Evolutionary conservation across 2,329 filamentous ascomycete species (phyloP), one percentile per base, ranked within the genome.

Genomic region (Zymoseptoria ardabiliae): DNA sequence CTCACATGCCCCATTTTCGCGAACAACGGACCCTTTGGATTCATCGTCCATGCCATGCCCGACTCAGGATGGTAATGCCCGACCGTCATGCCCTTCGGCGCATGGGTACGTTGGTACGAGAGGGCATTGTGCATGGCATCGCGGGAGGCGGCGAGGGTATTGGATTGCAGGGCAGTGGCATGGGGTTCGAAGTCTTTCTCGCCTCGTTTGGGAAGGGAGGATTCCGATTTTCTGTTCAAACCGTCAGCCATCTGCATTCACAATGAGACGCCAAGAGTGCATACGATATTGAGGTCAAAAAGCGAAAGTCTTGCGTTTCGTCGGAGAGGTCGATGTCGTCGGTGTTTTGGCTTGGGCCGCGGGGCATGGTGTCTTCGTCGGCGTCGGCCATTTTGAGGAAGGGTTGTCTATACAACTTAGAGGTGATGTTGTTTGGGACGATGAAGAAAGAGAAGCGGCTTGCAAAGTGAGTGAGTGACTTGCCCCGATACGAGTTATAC

Each of bases 171-270:
- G 30, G 84, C 83, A 2, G 94, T 97, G 53, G 90, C 89, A 75
- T 97, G 91, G 25, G 89, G 87, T 76, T 97, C 94, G 73, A 97
- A 99, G 77, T 99, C 94, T 75, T 99, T 99, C 73, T 96, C 91
- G 61, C 94, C 94, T 64, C 91, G 90, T 65, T 93, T 91, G 41
- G 96, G 91, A 10, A 92, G 82, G 67, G 85, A 84, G 55, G 79
- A 68, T 59, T 72, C 70, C 58, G 72, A 68, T 54, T 62, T 64
- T 50, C 69, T 71, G 62, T 35, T 30, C 28, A 7, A 7, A 17
- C 10, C 23, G 28, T 58, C 19, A 61, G 50, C 30, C 28, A 53
- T 19, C 4, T 57, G 54, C 23, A n/a, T 50, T 17, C 10, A 50
- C 35, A 17, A 19, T 56, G 8, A 23, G 13, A 11, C n/a, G 21